Evolutionary conservation across 2,329 filamentous ascomycete species (phyloP).

Genomic region (Raffaelea arxii): DNA sequence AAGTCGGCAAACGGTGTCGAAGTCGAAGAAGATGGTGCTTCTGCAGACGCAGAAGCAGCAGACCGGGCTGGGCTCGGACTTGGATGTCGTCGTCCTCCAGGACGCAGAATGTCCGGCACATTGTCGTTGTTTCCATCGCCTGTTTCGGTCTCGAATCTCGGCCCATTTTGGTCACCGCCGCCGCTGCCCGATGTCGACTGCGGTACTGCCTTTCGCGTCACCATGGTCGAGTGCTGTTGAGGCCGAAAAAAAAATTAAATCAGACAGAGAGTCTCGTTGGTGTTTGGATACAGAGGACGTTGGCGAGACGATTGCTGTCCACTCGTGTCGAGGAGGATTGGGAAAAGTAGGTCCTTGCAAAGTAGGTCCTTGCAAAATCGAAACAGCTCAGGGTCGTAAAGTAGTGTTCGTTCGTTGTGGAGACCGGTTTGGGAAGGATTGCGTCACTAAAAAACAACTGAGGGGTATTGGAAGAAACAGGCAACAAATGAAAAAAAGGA

Average conservation of each 20-base stretch:
- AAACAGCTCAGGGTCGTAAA: background rate
- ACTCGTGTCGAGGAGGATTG: background rate
- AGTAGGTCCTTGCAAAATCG: background rate
- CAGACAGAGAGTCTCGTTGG: too few species aligned
- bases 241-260: background rate
- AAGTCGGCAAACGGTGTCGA: too few species aligned
- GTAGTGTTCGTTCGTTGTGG: background rate
- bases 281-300: background rate
- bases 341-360: background rate
- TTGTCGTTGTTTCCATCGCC: slow-evolving; percentile 6
- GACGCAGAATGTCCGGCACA: slow-evolving; percentile 23
- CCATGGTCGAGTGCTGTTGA: slow-evolving; percentile 22
- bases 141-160: too few species aligned
- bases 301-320: background rate
- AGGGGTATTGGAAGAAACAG: background rate
- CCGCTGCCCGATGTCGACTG: slow-evolving; percentile 15
- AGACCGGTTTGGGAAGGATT: background rate
- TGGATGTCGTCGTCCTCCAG: slow-evolving; percentile 18
- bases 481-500: background rate
- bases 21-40: slow-evolving; percentile 15
- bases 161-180: slow-evolving; percentile 15
- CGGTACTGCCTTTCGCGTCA: slow-evolving; percentile 29
- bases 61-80: background rate
- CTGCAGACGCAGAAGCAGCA: background rate
- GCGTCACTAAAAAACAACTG: background rate